Percentiles rank a stretch among this genome's conserved stretches.
These are phyloP conservation scores for Aspergillus hortae DNA, from an alignment of 2,329 filamentous ascomycete species.

Conservation along the genomic window DNA sequence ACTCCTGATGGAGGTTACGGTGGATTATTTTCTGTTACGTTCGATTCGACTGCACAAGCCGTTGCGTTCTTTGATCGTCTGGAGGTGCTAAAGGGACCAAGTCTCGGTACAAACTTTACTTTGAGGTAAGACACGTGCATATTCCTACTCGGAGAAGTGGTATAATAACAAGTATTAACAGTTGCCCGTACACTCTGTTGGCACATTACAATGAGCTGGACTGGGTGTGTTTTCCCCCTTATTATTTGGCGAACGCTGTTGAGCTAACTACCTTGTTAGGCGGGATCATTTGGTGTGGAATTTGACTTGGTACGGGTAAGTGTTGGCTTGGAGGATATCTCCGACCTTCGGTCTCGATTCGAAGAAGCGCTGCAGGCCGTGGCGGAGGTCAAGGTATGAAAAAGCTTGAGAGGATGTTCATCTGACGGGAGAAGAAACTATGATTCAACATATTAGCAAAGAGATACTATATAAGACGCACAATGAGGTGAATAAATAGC, in stretches of 20 bases:
- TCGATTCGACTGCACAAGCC: constrained; percentile 67
- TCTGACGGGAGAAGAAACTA: too few species aligned
- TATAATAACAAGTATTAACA: constrained; percentile 19
- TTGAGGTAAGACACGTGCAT: constrained; percentile 50
- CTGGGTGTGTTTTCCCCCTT: constrained; percentile 58
- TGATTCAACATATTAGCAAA: too few species aligned
- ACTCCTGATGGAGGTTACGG: constrained; percentile 79
- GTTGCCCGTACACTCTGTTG: constrained; percentile 84
- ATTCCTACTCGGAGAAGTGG: neutral
- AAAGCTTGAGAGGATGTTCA: constrained; percentile 27
- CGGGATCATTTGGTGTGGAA: constrained; percentile 74
- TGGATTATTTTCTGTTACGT: constrained; percentile 80
- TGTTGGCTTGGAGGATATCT: constrained; percentile 79
- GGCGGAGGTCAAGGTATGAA: constrained; percentile 41
- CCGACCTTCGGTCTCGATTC: constrained; percentile 63
- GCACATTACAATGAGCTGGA: constrained; percentile 89
- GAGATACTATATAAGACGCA: too few species aligned
- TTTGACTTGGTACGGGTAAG: constrained; percentile 78
- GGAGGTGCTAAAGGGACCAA: constrained; percentile 88
- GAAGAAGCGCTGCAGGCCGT: constrained; percentile 64
- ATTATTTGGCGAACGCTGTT: neutral
- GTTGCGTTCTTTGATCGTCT: constrained; percentile 80
- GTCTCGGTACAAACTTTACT: constrained; percentile 94
- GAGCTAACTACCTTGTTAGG: constrained; percentile 39
- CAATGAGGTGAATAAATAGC: too few species aligned